These are phyloP conservation scores for Periconia digitata DNA, from an alignment of 2,329 filamentous ascomycete genomes.

Conservation along the genomic window DNA sequence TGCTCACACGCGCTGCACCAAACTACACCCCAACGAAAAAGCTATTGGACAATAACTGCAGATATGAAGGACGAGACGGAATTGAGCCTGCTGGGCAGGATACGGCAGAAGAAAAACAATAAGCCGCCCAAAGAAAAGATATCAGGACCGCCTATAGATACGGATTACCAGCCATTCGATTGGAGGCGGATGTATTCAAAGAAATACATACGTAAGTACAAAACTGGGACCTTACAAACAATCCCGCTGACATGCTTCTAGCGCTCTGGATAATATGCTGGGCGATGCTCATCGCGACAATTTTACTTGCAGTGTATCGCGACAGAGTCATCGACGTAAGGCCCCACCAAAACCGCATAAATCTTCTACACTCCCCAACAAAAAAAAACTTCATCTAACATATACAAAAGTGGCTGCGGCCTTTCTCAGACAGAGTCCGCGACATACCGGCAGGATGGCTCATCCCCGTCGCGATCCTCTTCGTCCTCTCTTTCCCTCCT, in stretches of 20 bases:
- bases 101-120: neutral
- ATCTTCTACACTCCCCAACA: too few species aligned
- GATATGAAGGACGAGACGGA: neutral
- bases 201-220: neutral
- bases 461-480: constrained; percentile 12
- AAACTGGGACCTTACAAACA: neutral
- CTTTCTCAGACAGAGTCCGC: constrained; percentile 14
- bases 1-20: too few species aligned
- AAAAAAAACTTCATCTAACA: too few species aligned
- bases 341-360: too few species aligned
- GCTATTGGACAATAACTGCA: too few species aligned
- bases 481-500: constrained; percentile 16
- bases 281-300: neutral
- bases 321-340: neutral
- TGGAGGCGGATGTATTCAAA: neutral
- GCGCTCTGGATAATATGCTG: neutral
- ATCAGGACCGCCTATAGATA: neutral
- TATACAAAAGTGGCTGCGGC: too few species aligned
- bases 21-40: too few species aligned
- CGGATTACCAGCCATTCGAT: neutral
- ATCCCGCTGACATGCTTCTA: neutral
- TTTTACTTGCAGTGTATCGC: neutral
- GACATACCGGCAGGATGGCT: constrained; percentile 16
- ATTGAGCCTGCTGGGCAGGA: neutral
- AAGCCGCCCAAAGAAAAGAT: neutral